Base-by-base conservation (phyloP, 2,329 filamentous ascomycete genomes). In the Chaetomiaceae sp. region DNA sequence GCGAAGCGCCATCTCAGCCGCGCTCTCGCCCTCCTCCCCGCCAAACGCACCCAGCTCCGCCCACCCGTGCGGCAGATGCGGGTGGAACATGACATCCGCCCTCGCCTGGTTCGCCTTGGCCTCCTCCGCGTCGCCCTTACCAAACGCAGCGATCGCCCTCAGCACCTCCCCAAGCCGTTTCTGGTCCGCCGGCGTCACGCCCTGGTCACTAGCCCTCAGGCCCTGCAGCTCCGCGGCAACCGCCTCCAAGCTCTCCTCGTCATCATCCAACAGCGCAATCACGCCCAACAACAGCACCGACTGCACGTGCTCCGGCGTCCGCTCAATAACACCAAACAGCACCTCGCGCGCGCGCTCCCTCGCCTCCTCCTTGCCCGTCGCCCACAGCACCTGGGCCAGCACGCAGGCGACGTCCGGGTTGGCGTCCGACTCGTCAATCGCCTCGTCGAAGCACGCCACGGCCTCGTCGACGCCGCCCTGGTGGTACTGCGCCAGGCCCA, bases 381-480 rank as follows among this genome's bases (percentile, higher is more conserved):
- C 91, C 92, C 93, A 99, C 0, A 97, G 77, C 0, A 97, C 87
- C 68, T 97, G 89, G 0, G 91, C 87, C 12, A 97, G 75, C 12
- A 96, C 75, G 62, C 91, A 96, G 0, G 90, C 84, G 1, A 92
- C 86, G 63, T 96, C 90, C 0, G 91, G 86, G 55, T 89, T 83
- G 33, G 80, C 79, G 25, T 80, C 72, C 1, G 87, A 89, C 65
- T 95, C 90, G 50, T 84, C 76, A 7, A 97, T 74, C 0, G 90
- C 90, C 3, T 82, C 76, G 56, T 89, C 82, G 67, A 99, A 95
- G 70, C 86, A 90, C 10, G 78, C 74, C 21, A 96, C 82, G 0
- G 90, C 86, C 44, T 82, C 78, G 35, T 83, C 78, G 57, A 86
- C 78, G 20, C 83, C 73, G 20, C 79, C 71, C 27, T 75, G 70